Conservation (phyloP, 768 basidiomycete genomes). For the Pleurotus tuoliensis region DNA sequence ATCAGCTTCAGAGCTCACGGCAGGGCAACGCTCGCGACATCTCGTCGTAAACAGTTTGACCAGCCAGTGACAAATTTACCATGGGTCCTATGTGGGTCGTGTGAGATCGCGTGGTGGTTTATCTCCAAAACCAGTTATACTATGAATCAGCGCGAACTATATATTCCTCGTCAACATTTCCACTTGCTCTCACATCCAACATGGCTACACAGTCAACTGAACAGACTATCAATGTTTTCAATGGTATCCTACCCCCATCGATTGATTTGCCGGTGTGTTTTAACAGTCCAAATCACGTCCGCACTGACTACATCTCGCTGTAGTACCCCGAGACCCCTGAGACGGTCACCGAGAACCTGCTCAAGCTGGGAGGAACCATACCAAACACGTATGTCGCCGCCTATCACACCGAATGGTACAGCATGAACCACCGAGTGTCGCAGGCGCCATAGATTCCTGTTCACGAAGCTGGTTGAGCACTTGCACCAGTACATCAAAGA, state of each 20-base stretch:
- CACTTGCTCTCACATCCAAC: background rate
- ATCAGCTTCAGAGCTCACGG: no score
- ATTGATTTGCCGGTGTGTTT: constrained; percentile 5
- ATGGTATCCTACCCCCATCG: constrained; percentile 7
- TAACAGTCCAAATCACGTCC: background rate
- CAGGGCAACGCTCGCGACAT: no score
- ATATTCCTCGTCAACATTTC: background rate
- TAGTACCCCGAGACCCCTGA: constrained; percentile 11
- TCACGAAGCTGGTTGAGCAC: constrained; percentile 52
- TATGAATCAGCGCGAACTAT: background rate
- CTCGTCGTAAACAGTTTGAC: no score
- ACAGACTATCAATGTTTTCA: constrained; percentile 3
- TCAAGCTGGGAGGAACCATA: constrained; percentile 7
- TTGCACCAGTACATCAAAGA: constrained; percentile 74
- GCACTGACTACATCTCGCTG: background rate
- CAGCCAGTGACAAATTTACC: background rate
- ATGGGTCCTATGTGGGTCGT: background rate
- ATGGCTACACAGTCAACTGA: background rate
- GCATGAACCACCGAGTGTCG: background rate
- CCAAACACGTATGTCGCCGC: background rate
- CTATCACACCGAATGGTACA: background rate
- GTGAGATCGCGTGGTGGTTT: constrained; percentile 3
- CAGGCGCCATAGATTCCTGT: constrained; percentile 31
- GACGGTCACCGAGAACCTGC: constrained; percentile 8
- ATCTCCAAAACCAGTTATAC: background rate